Base-by-base conservation (phyloP, 2,329 filamentous ascomycete species). In the Lachnellula willkommii region DNA sequence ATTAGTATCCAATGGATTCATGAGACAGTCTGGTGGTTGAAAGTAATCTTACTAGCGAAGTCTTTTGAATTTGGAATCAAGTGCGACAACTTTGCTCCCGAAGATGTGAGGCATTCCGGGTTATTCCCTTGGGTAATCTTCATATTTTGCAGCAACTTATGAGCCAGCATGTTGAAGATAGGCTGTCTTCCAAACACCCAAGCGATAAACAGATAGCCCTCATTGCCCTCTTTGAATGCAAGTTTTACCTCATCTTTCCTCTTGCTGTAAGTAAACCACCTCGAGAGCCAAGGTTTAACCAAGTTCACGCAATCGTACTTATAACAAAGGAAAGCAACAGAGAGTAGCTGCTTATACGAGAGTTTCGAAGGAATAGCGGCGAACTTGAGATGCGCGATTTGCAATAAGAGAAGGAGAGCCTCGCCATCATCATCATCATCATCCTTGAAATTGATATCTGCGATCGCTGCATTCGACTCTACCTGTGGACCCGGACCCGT, bases 361-460 rank as follows among this genome's bases (percentile, higher is more conserved):
- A 59, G 40, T 1, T 17, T 39, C 12, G 2, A 4, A 22, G 55
- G 57, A 22, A 60, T 26, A 4, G 36, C 15, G 11, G 32, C 37
- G 45, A 60, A 60, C 5, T 53, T 8, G 20, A 58, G 17, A 47
- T 62, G 58, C n/a, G 49, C 54, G 22, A 62, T 57, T 5, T 32
- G 36, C 9, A 62, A 48, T 5, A 60, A 28, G 12, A 57, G 40
- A 11, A 54, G 32, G 4, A 61, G 45, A 5, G 56, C 52, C 4
- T 46, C 17, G 20, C 32, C 24, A 20, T 57, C 40, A 20, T 59
- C 52, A 12, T 56, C 24, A 20, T 57, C 40, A 20, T 59, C 52
- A 12, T 56, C 53, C 1, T 35, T 56, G 42, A 54, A 60, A 17
- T 60, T 50, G 8, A 56, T n/a, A 22, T 36, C 14, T 11, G 52